phyloP scores from a whole-genome alignment of 192 early-diverging fungal species.

The Backusella parvicylindrica region DNA sequence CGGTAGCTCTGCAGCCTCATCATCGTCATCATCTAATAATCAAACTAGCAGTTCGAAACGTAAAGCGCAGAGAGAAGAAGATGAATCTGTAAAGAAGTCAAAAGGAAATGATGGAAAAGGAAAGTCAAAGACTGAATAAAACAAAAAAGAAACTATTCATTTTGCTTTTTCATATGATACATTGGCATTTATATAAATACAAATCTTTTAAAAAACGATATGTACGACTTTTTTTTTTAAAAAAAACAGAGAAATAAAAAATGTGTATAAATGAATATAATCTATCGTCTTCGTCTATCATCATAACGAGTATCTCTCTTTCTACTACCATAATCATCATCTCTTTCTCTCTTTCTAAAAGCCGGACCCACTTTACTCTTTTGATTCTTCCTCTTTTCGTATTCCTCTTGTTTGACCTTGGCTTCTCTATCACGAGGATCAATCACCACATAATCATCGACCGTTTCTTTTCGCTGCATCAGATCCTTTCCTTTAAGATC shows the following conservation, averaged over 20 bases:
- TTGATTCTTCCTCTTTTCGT: slow-evolving; percentile 4
- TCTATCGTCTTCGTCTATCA: background rate
- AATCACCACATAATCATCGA: slow-evolving; percentile 67
- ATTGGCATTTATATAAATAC: too few relatives aligned
- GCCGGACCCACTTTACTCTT: slow-evolving; percentile 13
- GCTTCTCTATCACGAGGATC: slow-evolving; percentile 50
- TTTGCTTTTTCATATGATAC: too few relatives aligned
- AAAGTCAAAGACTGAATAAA: background rate
- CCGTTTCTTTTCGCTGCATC: slow-evolving; percentile 47
- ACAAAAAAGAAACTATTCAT: background rate
- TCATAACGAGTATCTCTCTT: background rate
- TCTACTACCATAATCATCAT: background rate
- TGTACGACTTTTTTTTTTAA: too few relatives aligned
- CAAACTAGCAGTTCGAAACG: background rate
- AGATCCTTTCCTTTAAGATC: slow-evolving; percentile 60
- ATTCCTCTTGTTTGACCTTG: slow-evolving; percentile 13
- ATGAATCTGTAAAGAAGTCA: background rate
- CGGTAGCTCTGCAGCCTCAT: background rate
- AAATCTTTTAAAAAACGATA: too few relatives aligned
- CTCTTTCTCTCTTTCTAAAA: slow-evolving; percentile 2
- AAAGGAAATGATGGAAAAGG: slow-evolving; percentile 1
- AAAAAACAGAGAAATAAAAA: background rate
- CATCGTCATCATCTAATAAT: background rate
- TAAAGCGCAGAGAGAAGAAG: background rate
- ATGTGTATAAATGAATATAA: background rate